Conservation (phyloP, 345 rosid species). For the Rhodamnia argentea region DNA sequence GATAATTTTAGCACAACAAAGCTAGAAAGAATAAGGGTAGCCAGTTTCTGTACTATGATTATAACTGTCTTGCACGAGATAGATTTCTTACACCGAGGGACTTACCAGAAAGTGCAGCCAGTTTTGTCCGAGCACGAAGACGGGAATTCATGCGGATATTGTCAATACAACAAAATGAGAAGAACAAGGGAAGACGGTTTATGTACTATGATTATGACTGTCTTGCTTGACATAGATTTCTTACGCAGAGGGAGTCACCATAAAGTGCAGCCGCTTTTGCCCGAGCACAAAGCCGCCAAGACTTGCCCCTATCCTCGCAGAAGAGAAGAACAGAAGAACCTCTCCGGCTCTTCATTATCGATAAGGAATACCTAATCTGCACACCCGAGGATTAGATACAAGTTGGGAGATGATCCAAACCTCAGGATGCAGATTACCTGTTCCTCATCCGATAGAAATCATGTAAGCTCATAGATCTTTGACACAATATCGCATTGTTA, state of each 20-base stretch:
- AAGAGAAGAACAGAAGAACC: not conserved
- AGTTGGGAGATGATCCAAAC: slow-evolving; percentile 24
- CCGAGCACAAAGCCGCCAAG: not conserved
- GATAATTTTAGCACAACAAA: not conserved
- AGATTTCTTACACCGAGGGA: not conserved
- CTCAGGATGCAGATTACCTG: slow-evolving; percentile 78
- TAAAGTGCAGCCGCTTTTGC: not conserved
- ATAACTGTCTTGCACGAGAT: not conserved
- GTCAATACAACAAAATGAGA: not conserved
- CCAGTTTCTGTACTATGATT: not conserved
- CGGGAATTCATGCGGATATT: not conserved
- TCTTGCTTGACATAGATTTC: not conserved
- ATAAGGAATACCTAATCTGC: slow-evolving; percentile 55
- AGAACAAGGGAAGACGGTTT: not conserved
- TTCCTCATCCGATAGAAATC: slow-evolving; percentile 24
- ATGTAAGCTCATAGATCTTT: not conserved
- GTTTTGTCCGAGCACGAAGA: not conserved
- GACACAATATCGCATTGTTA: not conserved
- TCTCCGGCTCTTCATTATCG: slow-evolving; percentile 11
- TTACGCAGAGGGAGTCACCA: not conserved
- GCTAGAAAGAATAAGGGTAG: not conserved
- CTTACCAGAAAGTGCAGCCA: not conserved
- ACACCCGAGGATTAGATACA: slow-evolving; percentile 37
- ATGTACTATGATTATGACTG: not conserved
- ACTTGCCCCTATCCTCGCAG: not conserved